Conservation (phyloP, 2,329 filamentous ascomycete genomes). For the Cordyceps militaris region DNA sequence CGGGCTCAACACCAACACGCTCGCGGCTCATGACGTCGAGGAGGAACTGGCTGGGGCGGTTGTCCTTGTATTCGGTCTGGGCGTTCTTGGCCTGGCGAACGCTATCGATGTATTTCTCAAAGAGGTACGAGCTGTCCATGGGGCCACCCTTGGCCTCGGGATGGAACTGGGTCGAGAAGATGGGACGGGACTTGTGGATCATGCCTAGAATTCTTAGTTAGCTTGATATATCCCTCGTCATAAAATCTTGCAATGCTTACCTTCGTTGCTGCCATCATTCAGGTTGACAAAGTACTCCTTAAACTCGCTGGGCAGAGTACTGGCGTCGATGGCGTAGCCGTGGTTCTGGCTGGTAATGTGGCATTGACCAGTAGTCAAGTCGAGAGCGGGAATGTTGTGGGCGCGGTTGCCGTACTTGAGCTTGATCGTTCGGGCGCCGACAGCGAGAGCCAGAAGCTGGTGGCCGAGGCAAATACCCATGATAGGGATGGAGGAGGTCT, state of each 20-base stretch:
- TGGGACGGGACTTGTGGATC: slow-evolving; percentile 91
- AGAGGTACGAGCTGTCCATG: slow-evolving; percentile 90
- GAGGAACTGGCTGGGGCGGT: slow-evolving; percentile 77
- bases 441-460: slow-evolving; percentile 85
- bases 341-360: slow-evolving; percentile 99
- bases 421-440: slow-evolving; percentile 87
- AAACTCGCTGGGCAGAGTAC: slow-evolving; percentile 77
- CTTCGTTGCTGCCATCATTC: slow-evolving; percentile 96
- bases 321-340: slow-evolving; percentile 87
- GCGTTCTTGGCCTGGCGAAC: slow-evolving; percentile 83
- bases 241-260: slow-evolving; percentile 27
- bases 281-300: slow-evolving; percentile 98
- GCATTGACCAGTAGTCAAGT: slow-evolving; percentile 92
- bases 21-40: slow-evolving; percentile 90
- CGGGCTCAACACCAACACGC: slow-evolving; percentile 78
- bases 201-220: slow-evolving; percentile 46
- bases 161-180: slow-evolving; percentile 98
- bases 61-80: slow-evolving; percentile 74
- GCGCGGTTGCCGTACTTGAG: slow-evolving; percentile 99
- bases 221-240: background rate
- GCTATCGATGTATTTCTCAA: slow-evolving; percentile 91
- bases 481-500: slow-evolving; percentile 81
- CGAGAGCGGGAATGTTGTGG: slow-evolving; percentile 94
- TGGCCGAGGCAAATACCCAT: slow-evolving; percentile 98
- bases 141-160: slow-evolving; percentile 97